phyloP scores from a whole-genome alignment of 345 rosid genomes.

The Cardamine chenopodiifolia region DNA sequence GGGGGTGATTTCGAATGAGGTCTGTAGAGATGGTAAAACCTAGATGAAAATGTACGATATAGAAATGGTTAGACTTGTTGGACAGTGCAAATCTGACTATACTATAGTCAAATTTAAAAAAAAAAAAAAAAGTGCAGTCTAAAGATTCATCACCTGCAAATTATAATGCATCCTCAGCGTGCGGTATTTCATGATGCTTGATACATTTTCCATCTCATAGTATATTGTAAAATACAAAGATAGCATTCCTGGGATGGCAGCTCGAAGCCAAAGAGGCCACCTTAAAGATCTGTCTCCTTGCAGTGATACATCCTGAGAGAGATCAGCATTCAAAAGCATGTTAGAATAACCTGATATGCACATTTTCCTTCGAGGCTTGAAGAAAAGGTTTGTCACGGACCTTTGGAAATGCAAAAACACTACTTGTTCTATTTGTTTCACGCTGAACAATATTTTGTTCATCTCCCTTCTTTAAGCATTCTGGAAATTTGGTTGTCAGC shows the following conservation, averaged over 20 bases:
- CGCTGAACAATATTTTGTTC: conserved; percentile 42
- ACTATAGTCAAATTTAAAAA: not conserved
- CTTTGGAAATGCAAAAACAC: conserved; percentile 79
- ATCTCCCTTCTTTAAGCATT: conserved; percentile 64
- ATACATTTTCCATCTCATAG: conserved; percentile 80
- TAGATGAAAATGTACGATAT: conserved; percentile 35
- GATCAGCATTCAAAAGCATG: conserved; percentile 33
- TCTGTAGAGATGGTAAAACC: conserved; percentile 85
- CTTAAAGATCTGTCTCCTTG: conserved; percentile 58
- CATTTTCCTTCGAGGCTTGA: conserved; percentile 26
- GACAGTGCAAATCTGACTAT: conserved; percentile 21
- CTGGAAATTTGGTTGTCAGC: conserved; percentile 57
- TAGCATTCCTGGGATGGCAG: conserved; percentile 81
- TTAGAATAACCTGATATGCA: conserved; percentile 22
- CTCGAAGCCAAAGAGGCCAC: conserved; percentile 98
- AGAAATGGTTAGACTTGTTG: conserved; percentile 26
- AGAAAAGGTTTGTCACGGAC: conserved; percentile 48
- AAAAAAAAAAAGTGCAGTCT: conserved; percentile 12
- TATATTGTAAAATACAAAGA: conserved; percentile 67
- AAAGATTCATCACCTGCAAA: conserved; percentile 59
- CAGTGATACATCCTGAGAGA: conserved; percentile 63
- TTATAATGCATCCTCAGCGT: conserved; percentile 77
- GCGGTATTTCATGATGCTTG: conserved; percentile 83
- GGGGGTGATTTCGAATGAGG: conserved; percentile 74
- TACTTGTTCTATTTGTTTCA: conserved; percentile 44